These are phyloP conservation scores for Cladosporium sp. DNA, from an alignment of 2,329 filamentous ascomycete species.

Conservation along the genomic window DNA sequence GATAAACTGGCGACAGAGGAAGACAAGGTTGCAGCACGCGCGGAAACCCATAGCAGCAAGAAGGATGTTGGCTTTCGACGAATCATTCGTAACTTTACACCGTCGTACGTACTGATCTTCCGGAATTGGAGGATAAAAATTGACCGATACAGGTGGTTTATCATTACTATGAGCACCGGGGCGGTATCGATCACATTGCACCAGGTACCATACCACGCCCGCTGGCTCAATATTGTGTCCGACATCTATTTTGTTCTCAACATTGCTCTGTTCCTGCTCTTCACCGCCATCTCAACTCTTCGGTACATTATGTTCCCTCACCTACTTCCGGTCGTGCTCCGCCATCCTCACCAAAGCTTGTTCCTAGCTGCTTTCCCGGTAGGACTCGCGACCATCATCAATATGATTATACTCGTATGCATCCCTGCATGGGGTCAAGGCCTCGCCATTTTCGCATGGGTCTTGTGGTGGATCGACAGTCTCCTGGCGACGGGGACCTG, in stretches of 20 bases:
- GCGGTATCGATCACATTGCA: conserved; percentile 60
- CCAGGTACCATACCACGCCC: conserved; percentile 56
- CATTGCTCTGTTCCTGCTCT: conserved; percentile 51
- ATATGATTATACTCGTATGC: conserved; percentile 26
- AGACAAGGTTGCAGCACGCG: too few relatives aligned
- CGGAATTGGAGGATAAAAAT: too few relatives aligned
- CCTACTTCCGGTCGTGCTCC: conserved; percentile 62
- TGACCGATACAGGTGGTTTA: conserved; percentile 27
- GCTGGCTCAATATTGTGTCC: conserved; percentile 56
- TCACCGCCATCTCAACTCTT: conserved; percentile 50
- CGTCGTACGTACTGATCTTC: conserved; percentile 11
- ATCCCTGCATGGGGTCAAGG: conserved; percentile 24
- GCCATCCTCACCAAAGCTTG: conserved; percentile 61
- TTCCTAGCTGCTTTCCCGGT: conserved; percentile 51
- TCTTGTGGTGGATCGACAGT: conserved; percentile 22
- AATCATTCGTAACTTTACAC: conserved; percentile 26
- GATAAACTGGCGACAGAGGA: too few relatives aligned
- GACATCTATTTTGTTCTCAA: conserved; percentile 60
- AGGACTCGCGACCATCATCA: conserved; percentile 28
- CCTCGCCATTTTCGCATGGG: conserved; percentile 18
- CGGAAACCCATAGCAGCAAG: too few relatives aligned
- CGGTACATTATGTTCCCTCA: conserved; percentile 62
- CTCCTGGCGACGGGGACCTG: conserved; percentile 16
- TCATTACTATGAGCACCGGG: conserved; percentile 56
- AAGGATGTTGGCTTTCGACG: conserved; percentile 19